Evolutionary conservation across 495 filamentous ascomycete genomes (phyloP), one percentile per base, ranked within the genome.

Genomic region (Penicillium lividum): DNA sequence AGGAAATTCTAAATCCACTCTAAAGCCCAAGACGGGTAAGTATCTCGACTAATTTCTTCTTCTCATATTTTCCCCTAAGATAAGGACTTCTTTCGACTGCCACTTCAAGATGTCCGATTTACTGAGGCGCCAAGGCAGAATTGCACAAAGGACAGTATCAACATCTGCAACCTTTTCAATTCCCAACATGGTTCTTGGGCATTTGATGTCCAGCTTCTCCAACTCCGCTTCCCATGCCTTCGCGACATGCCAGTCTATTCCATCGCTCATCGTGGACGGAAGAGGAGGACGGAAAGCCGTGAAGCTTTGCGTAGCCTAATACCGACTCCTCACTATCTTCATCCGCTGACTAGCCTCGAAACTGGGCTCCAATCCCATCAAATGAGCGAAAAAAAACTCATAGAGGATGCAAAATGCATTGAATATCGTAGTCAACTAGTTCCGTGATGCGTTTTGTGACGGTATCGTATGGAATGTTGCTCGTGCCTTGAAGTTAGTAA

Each of bases 361-460:
- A 49, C 46, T 49, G 46, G 13, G 10, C 46, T 28, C 46, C 46
- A 29, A 49, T 1, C 3, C 46, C 22, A 28, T 8, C 9, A 28
- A 49, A 49, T 8, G 46, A 49, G 16, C 46, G 25, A 6, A 49
- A 22, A 28, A 49, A 49, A 8, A 28, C 46, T 8, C 28, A 49
- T 27, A 22, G 29, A 28, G 28, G 46, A 49, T 49, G 46, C 7
- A 49, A 22, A 28, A 10, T 49, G n/a, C 46, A 49, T 8, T 16
- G 28, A 22, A 49, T n/a, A 22, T 31, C 46, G n/a, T 49, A 49
- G 46, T 49, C 46, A 28, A 31, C 29, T 28, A 49, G 10, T 13
- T 4, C 46, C 9, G 25, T 49, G 16, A 49, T 49, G n/a, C 22
- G 25, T 3, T 22, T 22, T n/a, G 46, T 28, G 46, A n/a, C 1